Percentiles rank a stretch among this genome's conserved stretches.
These are phyloP conservation scores for Tillandsia fasciculata DNA, from an alignment of 176 grass and related monocot species.

Conservation along the genomic window DNA sequence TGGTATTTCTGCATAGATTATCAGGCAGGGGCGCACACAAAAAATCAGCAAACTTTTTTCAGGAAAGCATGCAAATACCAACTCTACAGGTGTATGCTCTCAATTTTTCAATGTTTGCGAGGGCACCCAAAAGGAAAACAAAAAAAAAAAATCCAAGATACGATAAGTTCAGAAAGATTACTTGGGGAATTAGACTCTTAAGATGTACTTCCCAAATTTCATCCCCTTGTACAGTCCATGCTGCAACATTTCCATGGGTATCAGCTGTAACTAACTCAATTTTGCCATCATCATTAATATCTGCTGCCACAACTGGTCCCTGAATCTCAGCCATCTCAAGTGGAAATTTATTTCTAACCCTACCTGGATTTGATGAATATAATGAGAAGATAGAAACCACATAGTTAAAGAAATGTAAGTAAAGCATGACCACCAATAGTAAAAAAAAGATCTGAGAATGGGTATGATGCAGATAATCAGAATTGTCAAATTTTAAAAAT, in stretches of 20 bases:
- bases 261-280: conserved; percentile 83
- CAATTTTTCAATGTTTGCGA: no score
- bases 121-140: no score
- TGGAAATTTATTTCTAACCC: conserved; percentile 75
- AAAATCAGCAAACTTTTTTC: no score
- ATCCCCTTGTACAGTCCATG: conserved; percentile 82
- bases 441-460: background rate
- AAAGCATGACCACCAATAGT: background rate
- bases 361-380: conserved; percentile 34
- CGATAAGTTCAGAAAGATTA: conserved; percentile 14
- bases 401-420: conserved; percentile 3
- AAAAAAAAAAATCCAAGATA: background rate
- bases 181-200: conserved; percentile 89
- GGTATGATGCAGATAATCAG: no score
- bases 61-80: no score
- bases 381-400: conserved; percentile 1
- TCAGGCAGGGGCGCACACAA: no score
- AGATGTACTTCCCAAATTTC: conserved; percentile 98
- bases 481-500: no score
- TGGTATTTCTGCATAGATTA: background rate
- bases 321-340: conserved; percentile 96
- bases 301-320: conserved; percentile 69
- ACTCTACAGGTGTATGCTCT: no score
- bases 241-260: conserved; percentile 89
- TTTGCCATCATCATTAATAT: conserved; percentile 98